Base-by-base conservation (phyloP, 192 early-diverging fungal genomes). In the Mortierella antarctica region DNA sequence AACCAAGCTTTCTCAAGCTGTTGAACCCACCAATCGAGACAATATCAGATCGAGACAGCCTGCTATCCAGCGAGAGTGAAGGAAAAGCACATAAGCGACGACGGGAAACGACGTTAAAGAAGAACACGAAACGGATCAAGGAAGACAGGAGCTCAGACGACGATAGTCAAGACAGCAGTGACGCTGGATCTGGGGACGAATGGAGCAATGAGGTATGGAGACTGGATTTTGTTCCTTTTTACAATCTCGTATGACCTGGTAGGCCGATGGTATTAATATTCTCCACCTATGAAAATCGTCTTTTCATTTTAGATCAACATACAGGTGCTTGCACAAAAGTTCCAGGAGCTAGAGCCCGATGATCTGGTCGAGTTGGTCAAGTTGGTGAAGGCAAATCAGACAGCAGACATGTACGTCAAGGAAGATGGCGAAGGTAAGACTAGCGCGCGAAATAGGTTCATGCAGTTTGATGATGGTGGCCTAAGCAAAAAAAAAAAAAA, bases 381-480 rank as follows among this genome's bases (percentile, higher is more conserved):
- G 31, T 42, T 85, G 49, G 71, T 85, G 5, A 85, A 82, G 40
- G 67, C 70, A 12, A 69, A 85, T 52, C 73, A 77, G 23, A 82
- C 83, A 8, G 39, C 51, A 15, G 74, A 85, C 20, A 85, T 82
- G 83, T 85, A 85, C 49, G 75, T 85, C 23, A 77, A 78, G 41
- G 83, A 85, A 20, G 79, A 82, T 15, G 76, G 66, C 31, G 83
- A 85, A 63, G 83, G 83, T 85, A 82, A 65, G 31, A 7, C 12
- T 6, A 45, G 7, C 48, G 14, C 14, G 7, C 2, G 58, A 12
- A 1, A 44, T 12, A 11, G 12, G 11, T 60, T 17, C 55, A 23
- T 11, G 49, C 1, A 10, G 7, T 17, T 63, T 12, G 20, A 63
- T 60, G 31, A 44, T 44, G 11, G 8, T 60, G 8, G 8, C 42